Conservation (phyloP, 805 yeast genomes). For the Kodamaea laetipori region DNA sequence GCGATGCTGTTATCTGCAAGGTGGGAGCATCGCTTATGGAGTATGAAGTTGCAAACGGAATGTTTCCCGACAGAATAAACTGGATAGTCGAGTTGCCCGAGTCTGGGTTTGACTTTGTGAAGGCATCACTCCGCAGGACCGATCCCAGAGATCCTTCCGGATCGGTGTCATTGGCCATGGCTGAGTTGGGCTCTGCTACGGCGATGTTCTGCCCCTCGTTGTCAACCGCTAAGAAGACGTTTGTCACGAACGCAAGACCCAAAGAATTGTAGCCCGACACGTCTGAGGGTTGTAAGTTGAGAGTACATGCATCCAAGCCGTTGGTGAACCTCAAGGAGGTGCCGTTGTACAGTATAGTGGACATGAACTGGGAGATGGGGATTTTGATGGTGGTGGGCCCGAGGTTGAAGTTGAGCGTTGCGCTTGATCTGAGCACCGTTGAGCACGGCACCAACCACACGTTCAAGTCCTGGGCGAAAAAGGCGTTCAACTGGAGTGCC, state of each 20-base stretch:
- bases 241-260: constrained; percentile 59
- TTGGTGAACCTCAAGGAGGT: constrained; percentile 47
- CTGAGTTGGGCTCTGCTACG: constrained; percentile 49
- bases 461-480: constrained; percentile 47
- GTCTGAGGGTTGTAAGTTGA: constrained; percentile 52
- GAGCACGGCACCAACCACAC: constrained; percentile 68
- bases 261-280: constrained; percentile 52
- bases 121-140: constrained; percentile 1
- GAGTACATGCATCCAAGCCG: constrained; percentile 59
- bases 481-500: constrained; percentile 72
- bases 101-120: neutral
- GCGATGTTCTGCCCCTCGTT: constrained; percentile 58
- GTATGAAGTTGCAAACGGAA: constrained; percentile 51
- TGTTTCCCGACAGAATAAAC: constrained; percentile 41
- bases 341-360: constrained; percentile 38
- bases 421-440: constrained; percentile 45
- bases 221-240: constrained; percentile 63
- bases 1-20: constrained; percentile 20
- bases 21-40: constrained; percentile 24
- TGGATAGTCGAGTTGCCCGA: constrained; percentile 17
- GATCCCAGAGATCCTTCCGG: neutral
- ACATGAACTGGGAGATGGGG: constrained; percentile 51
- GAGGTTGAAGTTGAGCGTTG: constrained; percentile 53
- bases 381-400: constrained; percentile 53
- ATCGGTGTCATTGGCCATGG: neutral